These are phyloP conservation scores for Pyrrhoderma noxium DNA, from an alignment of 1,284 basidiomycete species.

Conservation along the genomic window DNA sequence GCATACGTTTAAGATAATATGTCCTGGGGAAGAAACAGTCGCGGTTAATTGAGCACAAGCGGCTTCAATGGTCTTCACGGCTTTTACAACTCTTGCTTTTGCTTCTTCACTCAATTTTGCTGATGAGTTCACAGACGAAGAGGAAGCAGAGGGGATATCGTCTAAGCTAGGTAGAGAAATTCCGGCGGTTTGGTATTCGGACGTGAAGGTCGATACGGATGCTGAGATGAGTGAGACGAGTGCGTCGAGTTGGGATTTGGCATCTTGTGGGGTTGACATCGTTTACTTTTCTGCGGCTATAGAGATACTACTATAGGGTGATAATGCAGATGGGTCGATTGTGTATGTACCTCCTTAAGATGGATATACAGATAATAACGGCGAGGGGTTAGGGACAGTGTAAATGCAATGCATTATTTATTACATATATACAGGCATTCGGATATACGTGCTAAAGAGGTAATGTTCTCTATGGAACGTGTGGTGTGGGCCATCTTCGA, in stretches of 20 bases:
- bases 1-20: constrained; percentile 1
- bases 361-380: too few species aligned
- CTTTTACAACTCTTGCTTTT: neutral
- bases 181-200: neutral
- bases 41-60: constrained; percentile 6
- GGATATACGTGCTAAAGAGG: too few species aligned
- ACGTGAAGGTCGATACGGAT: neutral
- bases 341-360: too few species aligned
- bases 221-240: constrained; percentile 1
- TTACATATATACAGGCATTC: too few species aligned
- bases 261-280: neutral
- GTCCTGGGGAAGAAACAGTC: constrained; percentile 3
- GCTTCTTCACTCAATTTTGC: neutral
- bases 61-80: constrained; percentile 2
- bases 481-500: too few species aligned
- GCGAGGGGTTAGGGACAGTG: too few species aligned
- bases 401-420: too few species aligned
- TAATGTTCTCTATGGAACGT: too few species aligned
- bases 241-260: constrained; percentile 1
- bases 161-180: neutral
- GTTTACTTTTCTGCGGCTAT: too few species aligned
- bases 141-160: neutral
- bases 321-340: too few species aligned
- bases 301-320: too few species aligned
- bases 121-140: too few species aligned